Conservation (phyloP, 2,329 filamentous ascomycete species). For the Diaporthe sp. region DNA sequence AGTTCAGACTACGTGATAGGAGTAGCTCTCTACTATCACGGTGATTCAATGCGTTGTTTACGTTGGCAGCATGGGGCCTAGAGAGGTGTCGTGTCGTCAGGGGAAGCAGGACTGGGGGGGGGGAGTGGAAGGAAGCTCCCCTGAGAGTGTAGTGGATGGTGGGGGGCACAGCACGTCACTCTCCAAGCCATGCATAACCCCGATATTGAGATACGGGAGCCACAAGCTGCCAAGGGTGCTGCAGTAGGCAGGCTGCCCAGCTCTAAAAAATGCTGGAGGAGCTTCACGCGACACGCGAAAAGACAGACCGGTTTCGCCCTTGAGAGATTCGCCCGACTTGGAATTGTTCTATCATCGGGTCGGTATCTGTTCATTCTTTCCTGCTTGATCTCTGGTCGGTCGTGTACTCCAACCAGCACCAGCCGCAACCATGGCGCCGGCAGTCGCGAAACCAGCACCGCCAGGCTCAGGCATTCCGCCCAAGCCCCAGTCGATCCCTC, state of each 20-base stretch:
- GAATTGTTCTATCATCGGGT: not conserved
- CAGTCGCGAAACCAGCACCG: conserved; percentile 30
- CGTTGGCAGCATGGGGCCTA: conserved; percentile 17
- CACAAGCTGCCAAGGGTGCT: conserved; percentile 36
- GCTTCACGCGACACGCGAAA: conserved; percentile 29
- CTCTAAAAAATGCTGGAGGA: conserved; percentile 27
- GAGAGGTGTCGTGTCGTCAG: conserved; percentile 20
- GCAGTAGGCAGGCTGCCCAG: not conserved
- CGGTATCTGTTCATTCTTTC: not conserved
- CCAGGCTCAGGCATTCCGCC: conserved; percentile 33
- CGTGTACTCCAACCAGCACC: not conserved
- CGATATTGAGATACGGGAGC: conserved; percentile 27
- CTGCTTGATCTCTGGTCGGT: not conserved
- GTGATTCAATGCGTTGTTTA: conserved; percentile 15
- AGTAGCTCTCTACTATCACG: conserved; percentile 98
- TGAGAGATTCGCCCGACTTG: not conserved
- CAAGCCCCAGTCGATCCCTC: conserved; percentile 37
- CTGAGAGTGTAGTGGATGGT: conserved; percentile 25
- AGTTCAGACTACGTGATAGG: conserved; percentile 71
- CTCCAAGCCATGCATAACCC: conserved; percentile 32
- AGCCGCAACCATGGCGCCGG: conserved; percentile 24
- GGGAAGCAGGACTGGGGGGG: conserved; percentile 1
- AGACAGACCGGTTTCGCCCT: conserved; percentile 22
- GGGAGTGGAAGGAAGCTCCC: conserved; percentile 17
- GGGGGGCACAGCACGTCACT: conserved; percentile 29